Evolutionary conservation across 2,329 filamentous ascomycete species (phyloP), one percentile per base, ranked within the genome.

Genomic region (Arthrobotrys sphaeroides): DNA sequence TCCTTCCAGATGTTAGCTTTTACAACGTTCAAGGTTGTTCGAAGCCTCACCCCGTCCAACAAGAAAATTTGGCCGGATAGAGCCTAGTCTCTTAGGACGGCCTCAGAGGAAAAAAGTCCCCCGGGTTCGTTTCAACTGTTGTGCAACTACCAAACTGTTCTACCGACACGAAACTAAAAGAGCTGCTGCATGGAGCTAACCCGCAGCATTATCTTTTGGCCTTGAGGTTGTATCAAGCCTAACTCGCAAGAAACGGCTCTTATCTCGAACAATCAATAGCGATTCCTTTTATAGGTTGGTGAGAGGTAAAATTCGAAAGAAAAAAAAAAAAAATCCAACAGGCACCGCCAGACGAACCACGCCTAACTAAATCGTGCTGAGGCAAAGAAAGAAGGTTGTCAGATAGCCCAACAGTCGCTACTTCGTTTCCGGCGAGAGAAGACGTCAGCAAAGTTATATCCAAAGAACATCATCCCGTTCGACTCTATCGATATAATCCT

Each of bases 11-110:
- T 73, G 60, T 60, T 73, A 66, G 53, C 57, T 60, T 53, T n/a
- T 66, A 55, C 69, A 73, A 64, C 69, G 69, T 66, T 73, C 69
- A 73, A 60, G 69, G 69, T 73, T 73, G 57, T 72, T 62, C 36
- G 47, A 64, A 57, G 36, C n/a, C 47, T 57, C 59, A 42, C 36
- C 33, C 60, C 18, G 13, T 51, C 26, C 43, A 53, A 24, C 45
- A 24, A n/a, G n/a, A n/a, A 33, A 67, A 61, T 45, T 36, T 38
- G 69, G 24, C 69, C 69, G 69, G 69, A 73, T 66, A 24, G 31
- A 67, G 69, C 36, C 55, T 73, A 73, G 69, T 45, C 31, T 28
- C n/a, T 4, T 62, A 10, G 36, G 22, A 33, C 24, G 60, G 59
- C 68, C 59, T 59, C 45, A 42, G 60, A 61, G 13, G 45, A 65